These are phyloP conservation scores for Botrytis pseudocinerea DNA, from an alignment of 2,329 filamentous ascomycete species.

Conservation along the genomic window DNA sequence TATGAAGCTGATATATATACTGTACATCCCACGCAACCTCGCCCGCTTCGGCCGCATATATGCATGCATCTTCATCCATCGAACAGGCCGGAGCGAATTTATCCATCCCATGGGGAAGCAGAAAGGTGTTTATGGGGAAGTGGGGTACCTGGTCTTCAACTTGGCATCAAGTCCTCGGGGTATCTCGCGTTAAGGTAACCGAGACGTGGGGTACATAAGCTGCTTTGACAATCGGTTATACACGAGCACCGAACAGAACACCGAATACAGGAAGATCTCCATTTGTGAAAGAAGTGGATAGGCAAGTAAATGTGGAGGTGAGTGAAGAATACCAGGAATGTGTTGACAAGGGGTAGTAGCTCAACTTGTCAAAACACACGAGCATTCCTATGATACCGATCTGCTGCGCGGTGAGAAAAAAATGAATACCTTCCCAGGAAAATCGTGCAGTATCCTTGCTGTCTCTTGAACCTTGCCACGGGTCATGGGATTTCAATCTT, in stretches of 20 bases:
- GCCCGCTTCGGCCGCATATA: neutral
- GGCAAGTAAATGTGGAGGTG: neutral
- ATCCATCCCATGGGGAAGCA: conserved; percentile 21
- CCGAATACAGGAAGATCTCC: neutral
- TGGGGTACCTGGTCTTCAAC: conserved; percentile 16
- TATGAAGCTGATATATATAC: neutral
- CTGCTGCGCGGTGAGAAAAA: neutral
- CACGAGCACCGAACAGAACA: neutral
- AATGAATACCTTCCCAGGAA: neutral
- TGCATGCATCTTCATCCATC: conserved; percentile 4
- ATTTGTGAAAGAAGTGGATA: neutral
- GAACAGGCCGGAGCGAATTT: conserved; percentile 11
- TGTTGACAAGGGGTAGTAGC: neutral
- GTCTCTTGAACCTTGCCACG: neutral
- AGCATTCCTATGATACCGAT: neutral
- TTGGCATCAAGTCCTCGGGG: conserved; percentile 20
- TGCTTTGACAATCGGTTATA: neutral
- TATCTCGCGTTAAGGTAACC: conserved; percentile 11
- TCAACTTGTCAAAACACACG: neutral
- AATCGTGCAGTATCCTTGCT: neutral
- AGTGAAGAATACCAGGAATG: neutral
- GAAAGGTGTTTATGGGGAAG: conserved; percentile 11
- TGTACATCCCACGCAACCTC: neutral
- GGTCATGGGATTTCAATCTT: neutral
- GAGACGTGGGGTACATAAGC: conserved; percentile 6